Evolutionary conservation across 768 basidiomycete genomes (phyloP), one percentile per base, ranked within the genome.

Genomic region (Lactarius sp.): DNA sequence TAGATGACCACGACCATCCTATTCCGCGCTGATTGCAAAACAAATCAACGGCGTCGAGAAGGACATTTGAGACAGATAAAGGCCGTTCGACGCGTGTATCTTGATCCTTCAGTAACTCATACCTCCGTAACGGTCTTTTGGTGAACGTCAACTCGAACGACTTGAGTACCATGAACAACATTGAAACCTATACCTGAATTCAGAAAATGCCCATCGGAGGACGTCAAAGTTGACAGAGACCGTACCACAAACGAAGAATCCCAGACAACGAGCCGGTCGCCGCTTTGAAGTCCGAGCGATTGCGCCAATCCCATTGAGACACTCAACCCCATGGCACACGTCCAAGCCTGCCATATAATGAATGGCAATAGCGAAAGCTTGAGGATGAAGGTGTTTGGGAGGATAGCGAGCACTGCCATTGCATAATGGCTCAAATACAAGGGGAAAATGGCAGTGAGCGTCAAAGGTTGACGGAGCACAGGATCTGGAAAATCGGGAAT

Each of bases 1-100:
- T 56, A 31, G 20, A 36, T 20, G 61, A 54, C 61, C 68, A 68
- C 9, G 59, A 60, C 68, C 56, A 69, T 8, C 61, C 46, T 12
- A 61, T 36, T 20, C 64, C 58, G 4, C 61, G 61, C 18, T 63
- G 59, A 20, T 64, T 68, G 56, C 27, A 58, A 31, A 51, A 41
- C 2, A 68, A 50, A n/a, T 63, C 67, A 27, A 46, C 10, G 8
- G 62, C 64, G 20, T 62, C 66, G 27, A 59, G 14, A 37, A 66
- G 49, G 46, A 65, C 20, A 14, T 62, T 44, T 46, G 49, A 31
- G 18, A 57, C 18, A 8, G 59, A 59, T n/a, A 65, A 33, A 13
- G 44, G 56, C 10, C 47, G 60, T 41, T 65, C 59, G 14, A 60
- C 31, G 12, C 31, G 56, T 5, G 54, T 7, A 14, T 16, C 31